phyloP scores from a whole-genome alignment of 2,329 filamentous ascomycete species.

The Xylariaceae sp. region DNA sequence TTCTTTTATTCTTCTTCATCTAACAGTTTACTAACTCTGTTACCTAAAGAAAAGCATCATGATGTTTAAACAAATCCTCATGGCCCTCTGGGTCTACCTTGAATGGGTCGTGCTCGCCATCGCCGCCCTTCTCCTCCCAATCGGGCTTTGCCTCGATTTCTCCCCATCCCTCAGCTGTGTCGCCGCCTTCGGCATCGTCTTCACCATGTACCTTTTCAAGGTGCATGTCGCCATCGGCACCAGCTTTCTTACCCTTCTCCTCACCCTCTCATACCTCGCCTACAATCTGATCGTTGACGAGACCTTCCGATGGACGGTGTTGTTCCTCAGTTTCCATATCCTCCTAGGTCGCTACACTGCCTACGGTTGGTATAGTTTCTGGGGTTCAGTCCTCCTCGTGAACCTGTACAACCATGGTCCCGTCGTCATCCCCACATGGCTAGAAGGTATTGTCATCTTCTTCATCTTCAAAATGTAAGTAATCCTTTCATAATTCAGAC shows the following conservation, averaged over 20 bases:
- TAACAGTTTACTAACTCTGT: no score
- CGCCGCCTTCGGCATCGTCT: neutral
- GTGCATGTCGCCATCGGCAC: constrained; percentile 5
- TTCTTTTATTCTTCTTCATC: no score
- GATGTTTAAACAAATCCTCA: no score
- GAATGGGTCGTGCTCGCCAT: neutral
- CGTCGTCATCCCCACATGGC: neutral
- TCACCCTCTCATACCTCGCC: neutral
- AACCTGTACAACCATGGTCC: constrained; percentile 1
- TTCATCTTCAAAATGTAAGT: constrained; percentile 5
- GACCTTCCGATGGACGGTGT: neutral
- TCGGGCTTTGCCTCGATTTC: neutral
- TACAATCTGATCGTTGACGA: neutral
- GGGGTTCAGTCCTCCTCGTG: neutral
- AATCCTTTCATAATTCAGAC: neutral
- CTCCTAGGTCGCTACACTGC: constrained; percentile 4
- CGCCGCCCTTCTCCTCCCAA: neutral
- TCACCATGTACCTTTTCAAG: constrained; percentile 2
- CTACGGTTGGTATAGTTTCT: constrained; percentile 13
- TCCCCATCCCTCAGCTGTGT: neutral
- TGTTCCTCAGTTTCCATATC: constrained; percentile 5
- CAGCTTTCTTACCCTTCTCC: neutral
- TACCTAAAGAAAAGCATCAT: no score
- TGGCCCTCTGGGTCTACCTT: neutral
- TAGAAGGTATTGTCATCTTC: neutral